These are phyloP conservation scores for Pichia sp. DNA, from an alignment of 1,139 yeast genomes.

Conservation along the genomic window DNA sequence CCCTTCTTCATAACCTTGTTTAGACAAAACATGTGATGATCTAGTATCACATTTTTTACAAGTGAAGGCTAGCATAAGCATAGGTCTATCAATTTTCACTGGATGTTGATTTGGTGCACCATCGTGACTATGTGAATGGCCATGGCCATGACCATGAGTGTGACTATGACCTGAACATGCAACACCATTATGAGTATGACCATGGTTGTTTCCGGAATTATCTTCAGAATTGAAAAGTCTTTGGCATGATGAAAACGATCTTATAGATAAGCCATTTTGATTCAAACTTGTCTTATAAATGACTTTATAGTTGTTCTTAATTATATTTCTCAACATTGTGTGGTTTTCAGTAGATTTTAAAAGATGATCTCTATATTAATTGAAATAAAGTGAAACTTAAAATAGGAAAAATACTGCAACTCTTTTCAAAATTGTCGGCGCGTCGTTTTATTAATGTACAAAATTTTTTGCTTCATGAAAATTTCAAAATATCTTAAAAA, in stretches of 20 bases:
- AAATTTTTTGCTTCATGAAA: not conserved
- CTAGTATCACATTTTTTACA: constrained; percentile 83
- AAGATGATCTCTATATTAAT: not conserved
- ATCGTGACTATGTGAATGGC: constrained; percentile 10
- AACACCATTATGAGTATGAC: constrained; percentile 8
- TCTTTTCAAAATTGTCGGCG: not conserved
- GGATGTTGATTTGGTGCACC: constrained; percentile 2
- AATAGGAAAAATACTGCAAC: too few relatives aligned
- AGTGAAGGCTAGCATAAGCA: constrained; percentile 83
- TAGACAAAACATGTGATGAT: constrained; percentile 81
- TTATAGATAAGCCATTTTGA: not conserved
- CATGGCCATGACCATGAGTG: constrained; percentile 9
- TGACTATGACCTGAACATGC: constrained; percentile 10
- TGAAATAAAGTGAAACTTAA: not conserved
- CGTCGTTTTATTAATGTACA: not conserved
- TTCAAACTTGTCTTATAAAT: not conserved
- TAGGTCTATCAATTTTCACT: constrained; percentile 55
- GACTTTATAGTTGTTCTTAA: not conserved
- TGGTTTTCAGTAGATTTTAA: not conserved
- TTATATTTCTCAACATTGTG: not conserved
- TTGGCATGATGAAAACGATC: not conserved
- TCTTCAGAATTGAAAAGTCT: not conserved
- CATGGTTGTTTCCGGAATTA: not conserved
- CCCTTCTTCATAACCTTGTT: constrained; percentile 84
- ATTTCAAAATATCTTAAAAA: not conserved